These are phyloP conservation scores for Xylaria arbuscula DNA, from an alignment of 2,329 filamentous ascomycete species.

Conservation along the genomic window DNA sequence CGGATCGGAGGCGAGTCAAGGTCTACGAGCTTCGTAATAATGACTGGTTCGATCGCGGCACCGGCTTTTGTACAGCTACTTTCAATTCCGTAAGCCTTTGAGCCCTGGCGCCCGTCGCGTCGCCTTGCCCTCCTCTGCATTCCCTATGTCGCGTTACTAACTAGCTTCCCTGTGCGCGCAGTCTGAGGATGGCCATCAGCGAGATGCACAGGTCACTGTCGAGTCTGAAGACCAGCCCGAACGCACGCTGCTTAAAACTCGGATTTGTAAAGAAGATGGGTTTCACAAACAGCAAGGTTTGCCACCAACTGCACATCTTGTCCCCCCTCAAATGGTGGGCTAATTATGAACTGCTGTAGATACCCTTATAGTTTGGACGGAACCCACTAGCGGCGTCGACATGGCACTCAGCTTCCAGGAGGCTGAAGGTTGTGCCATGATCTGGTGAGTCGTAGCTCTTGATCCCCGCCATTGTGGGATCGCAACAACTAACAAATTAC, in stretches of 20 bases:
- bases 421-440: conserved; percentile 89
- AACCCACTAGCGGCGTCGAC: conserved; percentile 82
- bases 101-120: conserved; percentile 7
- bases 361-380: conserved; percentile 98
- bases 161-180: conserved; percentile 46
- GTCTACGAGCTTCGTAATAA: conserved; percentile 98
- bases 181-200: conserved; percentile 69
- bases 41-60: conserved; percentile 99
- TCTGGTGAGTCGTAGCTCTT: conserved; percentile 72
- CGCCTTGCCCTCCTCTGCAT: conserved; percentile 3
- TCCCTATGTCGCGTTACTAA: conserved; percentile 31
- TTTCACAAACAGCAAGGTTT: conserved; percentile 98
- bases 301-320: conserved; percentile 42
- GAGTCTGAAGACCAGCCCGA: conserved; percentile 92
- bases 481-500: conserved; percentile 43
- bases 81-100: conserved; percentile 72
- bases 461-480: background rate
- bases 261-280: conserved; percentile 91
- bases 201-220: conserved; percentile 89
- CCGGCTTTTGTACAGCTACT: conserved; percentile 89
- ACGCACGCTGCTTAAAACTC: conserved; percentile 85
- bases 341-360: conserved; percentile 63
- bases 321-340: conserved; percentile 14
- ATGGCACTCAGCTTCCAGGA: conserved; percentile 99
- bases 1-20: conserved; percentile 85